Percentiles rank a stretch among this genome's conserved stretches.
Conservation (phyloP, 345 rosid species). For the Eucalyptus sp. region DNA sequence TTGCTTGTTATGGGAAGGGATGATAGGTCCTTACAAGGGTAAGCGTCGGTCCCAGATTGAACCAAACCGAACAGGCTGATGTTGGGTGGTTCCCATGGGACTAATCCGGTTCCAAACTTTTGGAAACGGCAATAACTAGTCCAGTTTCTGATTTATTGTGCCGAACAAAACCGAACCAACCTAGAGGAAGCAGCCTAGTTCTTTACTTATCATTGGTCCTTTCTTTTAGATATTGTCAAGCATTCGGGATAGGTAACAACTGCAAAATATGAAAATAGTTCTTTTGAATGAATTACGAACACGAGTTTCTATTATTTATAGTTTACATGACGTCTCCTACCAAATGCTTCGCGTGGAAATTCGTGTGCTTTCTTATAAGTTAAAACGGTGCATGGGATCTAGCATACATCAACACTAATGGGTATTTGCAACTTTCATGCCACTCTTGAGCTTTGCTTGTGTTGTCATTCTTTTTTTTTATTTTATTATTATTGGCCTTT, state of each 20-base stretch:
- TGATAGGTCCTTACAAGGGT: neutral
- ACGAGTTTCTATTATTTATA: neutral
- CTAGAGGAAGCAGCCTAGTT: neutral
- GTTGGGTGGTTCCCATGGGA: neutral
- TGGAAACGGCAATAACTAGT: neutral
- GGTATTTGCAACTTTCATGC: slow-evolving; percentile 49
- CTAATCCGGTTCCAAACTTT: neutral
- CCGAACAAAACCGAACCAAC: neutral
- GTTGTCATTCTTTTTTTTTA: neutral
- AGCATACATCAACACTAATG: neutral
- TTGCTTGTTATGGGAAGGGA: neutral
- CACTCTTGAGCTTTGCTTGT: slow-evolving; percentile 69
- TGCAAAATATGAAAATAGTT: neutral
- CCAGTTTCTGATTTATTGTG: neutral
- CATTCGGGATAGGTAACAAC: neutral
- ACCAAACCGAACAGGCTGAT: neutral
- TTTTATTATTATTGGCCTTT: neutral
- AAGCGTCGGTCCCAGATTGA: neutral
- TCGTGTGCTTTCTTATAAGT: neutral
- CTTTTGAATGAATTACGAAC: neutral
- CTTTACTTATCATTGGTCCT: neutral
- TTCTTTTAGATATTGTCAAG: neutral
- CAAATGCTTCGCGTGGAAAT: neutral
- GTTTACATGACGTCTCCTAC: neutral
- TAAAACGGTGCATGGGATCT: neutral